Conservation (phyloP, 2,329 filamentous ascomycete genomes). For the Penicillium nordicum region DNA sequence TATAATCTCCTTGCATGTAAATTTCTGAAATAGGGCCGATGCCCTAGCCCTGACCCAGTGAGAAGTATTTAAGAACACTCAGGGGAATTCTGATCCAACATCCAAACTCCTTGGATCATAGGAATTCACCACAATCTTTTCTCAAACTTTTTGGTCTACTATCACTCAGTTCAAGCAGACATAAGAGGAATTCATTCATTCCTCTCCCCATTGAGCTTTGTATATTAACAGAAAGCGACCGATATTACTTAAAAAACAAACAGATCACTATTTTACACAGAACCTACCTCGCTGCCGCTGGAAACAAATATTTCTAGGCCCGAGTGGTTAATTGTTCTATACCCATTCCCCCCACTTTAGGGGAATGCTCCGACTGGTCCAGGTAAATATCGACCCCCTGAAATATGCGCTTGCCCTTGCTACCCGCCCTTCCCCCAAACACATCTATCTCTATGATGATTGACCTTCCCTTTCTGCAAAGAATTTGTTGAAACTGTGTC, state of each 20-base stretch:
- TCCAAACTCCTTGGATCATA: background rate
- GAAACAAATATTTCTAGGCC: background rate
- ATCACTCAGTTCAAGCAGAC: background rate
- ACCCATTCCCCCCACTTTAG: too few species aligned
- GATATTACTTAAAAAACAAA: background rate
- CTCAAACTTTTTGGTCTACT: background rate
- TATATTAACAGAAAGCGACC: background rate
- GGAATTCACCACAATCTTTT: background rate
- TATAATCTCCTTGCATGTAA: background rate
- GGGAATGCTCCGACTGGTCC: conserved; percentile 5
- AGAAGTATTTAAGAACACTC: conserved; percentile 11
- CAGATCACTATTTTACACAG: too few species aligned
- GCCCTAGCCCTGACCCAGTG: conserved; percentile 12
- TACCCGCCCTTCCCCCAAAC: too few species aligned
- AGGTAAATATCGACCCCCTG: background rate
- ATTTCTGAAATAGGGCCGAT: conserved; percentile 14
- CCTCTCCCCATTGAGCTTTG: too few species aligned
- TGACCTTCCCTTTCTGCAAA: conserved; percentile 20
- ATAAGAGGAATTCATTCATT: background rate
- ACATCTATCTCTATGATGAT: conserved; percentile 12
- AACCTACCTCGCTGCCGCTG: background rate
- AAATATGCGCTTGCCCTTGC: background rate
- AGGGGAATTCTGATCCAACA: background rate
- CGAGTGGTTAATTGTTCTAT: too few species aligned
- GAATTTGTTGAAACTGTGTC: conserved; percentile 14